A percentile compares a stretch with the other conserved stretches of the same genome.
phyloP scores from a whole-genome alignment of 345 rosid species.

The Camelina neglecta region DNA sequence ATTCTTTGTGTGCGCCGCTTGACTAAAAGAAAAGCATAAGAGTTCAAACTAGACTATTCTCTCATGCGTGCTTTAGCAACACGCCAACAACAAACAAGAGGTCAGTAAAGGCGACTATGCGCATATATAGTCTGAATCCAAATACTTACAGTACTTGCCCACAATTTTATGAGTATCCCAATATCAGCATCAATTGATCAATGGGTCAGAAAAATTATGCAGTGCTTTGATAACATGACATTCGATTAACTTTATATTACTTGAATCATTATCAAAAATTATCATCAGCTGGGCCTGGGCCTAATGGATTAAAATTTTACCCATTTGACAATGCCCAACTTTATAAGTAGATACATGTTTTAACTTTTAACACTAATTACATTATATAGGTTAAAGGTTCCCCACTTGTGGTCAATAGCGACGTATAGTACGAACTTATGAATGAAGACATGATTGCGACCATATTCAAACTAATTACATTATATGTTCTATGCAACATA shows the following conservation, averaged over 20 bases:
- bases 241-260: not conserved
- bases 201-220: not conserved
- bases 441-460: conserved; percentile 33
- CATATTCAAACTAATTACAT: not conserved
- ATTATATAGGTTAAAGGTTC: no score
- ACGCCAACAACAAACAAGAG: not conserved
- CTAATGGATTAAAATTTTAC: not conserved
- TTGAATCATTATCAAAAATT: not conserved
- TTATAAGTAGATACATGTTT: not conserved
- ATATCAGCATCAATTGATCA: not conserved
- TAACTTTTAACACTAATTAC: not conserved
- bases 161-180: not conserved
- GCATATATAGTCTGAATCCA: not conserved
- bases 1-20: not conserved
- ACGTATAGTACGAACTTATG: conserved; percentile 21
- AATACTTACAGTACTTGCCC: not conserved
- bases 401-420: not conserved
- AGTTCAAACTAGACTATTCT: not conserved
- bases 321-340: not conserved
- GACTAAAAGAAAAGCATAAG: not conserved
- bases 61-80: not conserved
- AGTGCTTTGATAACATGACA: conserved; percentile 13
- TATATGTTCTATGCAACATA: not conserved
- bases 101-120: conserved; percentile 3
- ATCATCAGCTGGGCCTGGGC: not conserved